phyloP scores from a whole-genome alignment of 495 filamentous ascomycete genomes.

The Alectoria sarmentosa region DNA sequence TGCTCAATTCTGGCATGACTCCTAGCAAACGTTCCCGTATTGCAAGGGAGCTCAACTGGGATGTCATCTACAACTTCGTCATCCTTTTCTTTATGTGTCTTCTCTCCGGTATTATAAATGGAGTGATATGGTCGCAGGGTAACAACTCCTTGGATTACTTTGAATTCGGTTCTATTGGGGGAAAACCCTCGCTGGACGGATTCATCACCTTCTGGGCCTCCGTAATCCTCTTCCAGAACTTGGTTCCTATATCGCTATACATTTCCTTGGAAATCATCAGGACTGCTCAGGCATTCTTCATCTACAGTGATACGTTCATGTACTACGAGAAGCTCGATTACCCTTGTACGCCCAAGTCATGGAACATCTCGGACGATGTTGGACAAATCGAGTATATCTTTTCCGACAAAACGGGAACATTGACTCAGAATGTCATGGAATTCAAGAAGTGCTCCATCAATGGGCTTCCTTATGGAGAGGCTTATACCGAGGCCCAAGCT shows the following conservation, averaged over 20 bases:
- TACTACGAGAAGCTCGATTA: conserved; percentile 93
- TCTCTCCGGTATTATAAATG: conserved; percentile 75
- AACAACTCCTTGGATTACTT: conserved; percentile 75
- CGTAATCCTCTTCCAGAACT: conserved; percentile 92
- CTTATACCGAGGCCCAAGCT: conserved; percentile 92
- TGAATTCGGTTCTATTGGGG: conserved; percentile 80
- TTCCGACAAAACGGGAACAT: conserved; percentile 96
- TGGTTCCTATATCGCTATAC: conserved; percentile 97
- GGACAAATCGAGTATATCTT: conserved; percentile 99
- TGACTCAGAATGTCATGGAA: conserved; percentile 99
- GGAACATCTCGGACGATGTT: conserved; percentile 98
- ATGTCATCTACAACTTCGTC: conserved; percentile 94
- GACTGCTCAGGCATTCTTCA: conserved; percentile 91
- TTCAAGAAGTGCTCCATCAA: conserved; percentile 98
- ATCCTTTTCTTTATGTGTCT: conserved; percentile 89
- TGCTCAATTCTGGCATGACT: conserved; percentile 98
- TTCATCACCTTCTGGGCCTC: conserved; percentile 96
- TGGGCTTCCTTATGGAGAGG: conserved; percentile 90
- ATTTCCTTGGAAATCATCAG: conserved; percentile 96
- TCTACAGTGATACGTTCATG: conserved; percentile 92
- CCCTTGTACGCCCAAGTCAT: conserved; percentile 93
- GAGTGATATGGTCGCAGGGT: conserved; percentile 66
- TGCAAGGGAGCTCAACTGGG: conserved; percentile 89
- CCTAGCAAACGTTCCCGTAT: conserved; percentile 90
- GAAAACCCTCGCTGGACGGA: conserved; percentile 68